Evolutionary conservation across 2,329 filamentous ascomycete genomes (phyloP), one percentile per base, ranked within the genome.

Genomic region (Biscogniauxia mediterranea): DNA sequence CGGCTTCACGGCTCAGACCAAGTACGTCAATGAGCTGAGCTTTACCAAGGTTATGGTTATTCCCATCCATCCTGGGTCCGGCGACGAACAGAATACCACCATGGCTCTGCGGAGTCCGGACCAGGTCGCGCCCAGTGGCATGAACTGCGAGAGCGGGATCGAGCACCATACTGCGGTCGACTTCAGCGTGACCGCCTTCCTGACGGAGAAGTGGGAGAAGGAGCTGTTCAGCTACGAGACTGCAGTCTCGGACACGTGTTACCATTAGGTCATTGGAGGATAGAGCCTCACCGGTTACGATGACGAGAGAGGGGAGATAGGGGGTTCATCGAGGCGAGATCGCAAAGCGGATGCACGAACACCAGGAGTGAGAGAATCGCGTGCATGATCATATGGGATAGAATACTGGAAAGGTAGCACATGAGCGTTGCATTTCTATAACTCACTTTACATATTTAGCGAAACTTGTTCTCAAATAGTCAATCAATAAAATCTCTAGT

Each of bases 1-100:
- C n/a, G 77, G 77, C 8, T 56, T 79, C 38, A 75, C 74, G 1
- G 75, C 75, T 2, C 69, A 67, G 5, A 75, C 77, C 5, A 73
- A 72, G 25, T 73, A 79, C 62, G 66, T 71, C 52, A 79, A 78
- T 65, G 69, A 70, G 15, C 74, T 79, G 61, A 46, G 11, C 13
- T n/a, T 15, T 1, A 46, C 38, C 38, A 46, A n/a, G 38, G 13
- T 46, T 11, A 11, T 46, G 15, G 38, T 46, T 11, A 46, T 46
- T 6, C 38, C 38, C 38, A 23, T 23, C 23, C 66, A 32, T 6
- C 7, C 64, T 11, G 66, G 76, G 3, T 64, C 66, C 38, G 69
- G 69, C 0, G 63, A 66, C 51, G 71, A 74, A 61, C 60, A 67
- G 32, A 63, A 69, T 6, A 23, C 23, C 11, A 32, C 28, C 28